Percentiles rank a stretch among this genome's conserved stretches.
Evolutionary conservation across 257 asterid genomes (phyloP).

Genomic region (Penstemon barbatus): DNA sequence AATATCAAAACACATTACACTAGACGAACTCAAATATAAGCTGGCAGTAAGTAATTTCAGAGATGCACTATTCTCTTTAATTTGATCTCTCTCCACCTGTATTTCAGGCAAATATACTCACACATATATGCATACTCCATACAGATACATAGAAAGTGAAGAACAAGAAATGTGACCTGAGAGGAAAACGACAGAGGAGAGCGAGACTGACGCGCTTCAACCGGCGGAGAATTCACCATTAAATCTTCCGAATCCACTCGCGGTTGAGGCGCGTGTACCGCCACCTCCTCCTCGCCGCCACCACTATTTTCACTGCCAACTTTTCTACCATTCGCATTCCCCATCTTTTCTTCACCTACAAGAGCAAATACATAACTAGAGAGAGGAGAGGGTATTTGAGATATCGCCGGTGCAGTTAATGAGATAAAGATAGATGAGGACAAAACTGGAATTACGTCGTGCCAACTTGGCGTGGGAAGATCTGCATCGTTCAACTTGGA

Average conservation of each 20-base stretch:
- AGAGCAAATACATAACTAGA: neutral
- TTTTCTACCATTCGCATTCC: slow-evolving; percentile 69
- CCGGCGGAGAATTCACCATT: slow-evolving; percentile 70
- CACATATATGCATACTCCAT: neutral
- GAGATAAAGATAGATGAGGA: slow-evolving; percentile 19
- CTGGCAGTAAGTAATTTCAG: neutral
- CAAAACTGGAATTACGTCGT: slow-evolving; percentile 31
- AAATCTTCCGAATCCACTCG: slow-evolving; percentile 63
- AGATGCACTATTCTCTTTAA: slow-evolving; percentile 6
- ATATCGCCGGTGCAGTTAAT: neutral
- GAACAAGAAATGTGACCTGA: slow-evolving; percentile 45
- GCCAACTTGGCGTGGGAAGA: slow-evolving; percentile 40
- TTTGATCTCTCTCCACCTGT: slow-evolving; percentile 4
- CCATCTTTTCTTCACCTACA: slow-evolving; percentile 42
- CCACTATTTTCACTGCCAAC: slow-evolving; percentile 37
- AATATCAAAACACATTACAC: slow-evolving; percentile 16
- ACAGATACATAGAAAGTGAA: neutral
- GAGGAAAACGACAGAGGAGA: slow-evolving; percentile 62
- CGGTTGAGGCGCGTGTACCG: slow-evolving; percentile 39
- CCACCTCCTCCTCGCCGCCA: slow-evolving; percentile 29
- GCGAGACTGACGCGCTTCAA: slow-evolving; percentile 51
- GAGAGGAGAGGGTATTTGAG: slow-evolving; percentile 29
- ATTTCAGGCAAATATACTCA: slow-evolving; percentile 1
- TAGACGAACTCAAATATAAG: neutral
- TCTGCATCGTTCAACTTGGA: slow-evolving; percentile 47